These are phyloP conservation scores for Arachis monticola DNA, from an alignment of 331 rosid genomes.

Conservation along the genomic window DNA sequence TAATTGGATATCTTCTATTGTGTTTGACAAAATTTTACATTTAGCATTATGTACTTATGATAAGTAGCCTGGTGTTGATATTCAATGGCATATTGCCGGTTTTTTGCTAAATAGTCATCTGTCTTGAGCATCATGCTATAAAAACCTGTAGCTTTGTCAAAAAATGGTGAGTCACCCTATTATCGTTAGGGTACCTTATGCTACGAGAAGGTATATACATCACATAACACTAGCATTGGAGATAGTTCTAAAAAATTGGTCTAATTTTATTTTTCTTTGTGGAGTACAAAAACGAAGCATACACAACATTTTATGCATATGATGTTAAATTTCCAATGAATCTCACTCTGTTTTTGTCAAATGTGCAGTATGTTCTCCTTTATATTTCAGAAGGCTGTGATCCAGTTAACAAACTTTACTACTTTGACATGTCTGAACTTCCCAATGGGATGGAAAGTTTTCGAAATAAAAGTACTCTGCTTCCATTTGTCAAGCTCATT, in stretches of 20 bases:
- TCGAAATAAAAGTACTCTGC: slow-evolving; percentile 58
- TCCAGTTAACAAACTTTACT: slow-evolving; percentile 92
- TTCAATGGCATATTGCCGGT: slow-evolving; percentile 21
- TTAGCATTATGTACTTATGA: neutral
- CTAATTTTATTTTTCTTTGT: slow-evolving; percentile 30
- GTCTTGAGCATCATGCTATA: slow-evolving; percentile 1
- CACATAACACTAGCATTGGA: neutral
- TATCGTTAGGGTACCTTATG: slow-evolving; percentile 9
- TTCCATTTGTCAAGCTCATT: slow-evolving; percentile 72
- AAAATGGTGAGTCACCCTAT: neutral
- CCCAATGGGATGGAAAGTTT: slow-evolving; percentile 70
- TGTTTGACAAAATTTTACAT: slow-evolving; percentile 20
- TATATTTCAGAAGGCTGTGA: slow-evolving; percentile 72
- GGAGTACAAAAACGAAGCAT: slow-evolving; percentile 6
- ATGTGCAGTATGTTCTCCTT: slow-evolving; percentile 74
- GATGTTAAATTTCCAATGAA: slow-evolving; percentile 20
- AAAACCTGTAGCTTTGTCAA: slow-evolving; percentile 23
- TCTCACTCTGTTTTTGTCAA: slow-evolving; percentile 36
- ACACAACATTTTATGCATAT: neutral
- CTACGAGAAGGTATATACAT: slow-evolving; percentile 17
- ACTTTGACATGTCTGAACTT: slow-evolving; percentile 72
- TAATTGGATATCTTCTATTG: slow-evolving; percentile 21
- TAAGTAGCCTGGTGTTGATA: slow-evolving; percentile 3
- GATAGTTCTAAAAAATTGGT: slow-evolving; percentile 8
- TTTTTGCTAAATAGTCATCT: slow-evolving; percentile 14